Evolutionary conservation across 257 asterid species (phyloP).

Genomic region (Capsicum pubescens): DNA sequence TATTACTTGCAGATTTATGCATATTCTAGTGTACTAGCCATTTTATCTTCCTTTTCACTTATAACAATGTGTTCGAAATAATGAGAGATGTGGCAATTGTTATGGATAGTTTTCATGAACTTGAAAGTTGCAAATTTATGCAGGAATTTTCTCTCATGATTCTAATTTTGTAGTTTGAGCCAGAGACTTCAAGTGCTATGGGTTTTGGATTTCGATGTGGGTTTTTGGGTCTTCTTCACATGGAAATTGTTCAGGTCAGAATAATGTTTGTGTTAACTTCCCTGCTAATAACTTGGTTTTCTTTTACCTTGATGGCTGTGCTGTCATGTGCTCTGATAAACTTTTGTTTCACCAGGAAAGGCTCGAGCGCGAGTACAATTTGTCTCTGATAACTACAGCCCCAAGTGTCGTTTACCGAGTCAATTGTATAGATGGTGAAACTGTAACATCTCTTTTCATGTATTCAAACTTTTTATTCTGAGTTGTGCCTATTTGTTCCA

Average conservation of each 20-base stretch:
- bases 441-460: constrained; percentile 68
- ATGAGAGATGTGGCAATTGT: neutral
- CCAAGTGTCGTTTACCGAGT: constrained; percentile 97
- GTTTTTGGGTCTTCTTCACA: constrained; percentile 96
- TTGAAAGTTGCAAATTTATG: neutral
- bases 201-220: constrained; percentile 99
- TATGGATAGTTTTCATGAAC: neutral
- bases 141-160: neutral
- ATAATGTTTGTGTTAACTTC: constrained; percentile 24
- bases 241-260: constrained; percentile 98
- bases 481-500: constrained; percentile 17
- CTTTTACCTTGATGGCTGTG: constrained; percentile 30
- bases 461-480: constrained; percentile 32
- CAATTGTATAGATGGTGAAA: constrained; percentile 73
- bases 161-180: constrained; percentile 67
- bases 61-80: neutral
- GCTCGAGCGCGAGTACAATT: constrained; percentile 95
- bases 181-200: constrained; percentile 98
- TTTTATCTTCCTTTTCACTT: neutral
- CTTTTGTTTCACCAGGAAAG: constrained; percentile 80
- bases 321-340: constrained; percentile 26
- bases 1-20: constrained; percentile 27
- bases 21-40: neutral
- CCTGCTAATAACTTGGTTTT: constrained; percentile 30
- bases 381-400: constrained; percentile 91